Percentiles rank a stretch among this genome's conserved stretches.
These are phyloP conservation scores for Plasmodium gaboni DNA, from an alignment of 169 alveolate species.

Conservation along the genomic window DNA sequence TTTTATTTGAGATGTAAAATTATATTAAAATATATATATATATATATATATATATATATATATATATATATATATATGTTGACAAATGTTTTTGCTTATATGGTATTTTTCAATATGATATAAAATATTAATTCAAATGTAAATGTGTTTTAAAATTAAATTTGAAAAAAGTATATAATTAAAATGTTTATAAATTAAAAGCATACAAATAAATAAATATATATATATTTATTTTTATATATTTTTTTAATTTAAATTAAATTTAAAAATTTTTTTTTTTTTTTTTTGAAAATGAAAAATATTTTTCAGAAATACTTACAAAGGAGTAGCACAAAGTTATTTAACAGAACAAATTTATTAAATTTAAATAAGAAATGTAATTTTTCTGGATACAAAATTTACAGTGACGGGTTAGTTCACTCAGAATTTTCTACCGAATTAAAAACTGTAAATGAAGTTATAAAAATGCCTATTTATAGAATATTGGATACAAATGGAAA, in stretches of 20 bases:
- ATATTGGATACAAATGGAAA: constrained; percentile 85
- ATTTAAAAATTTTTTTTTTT: background rate
- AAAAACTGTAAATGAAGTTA: constrained; percentile 81
- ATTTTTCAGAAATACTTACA: constrained; percentile 24
- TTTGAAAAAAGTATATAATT: no score
- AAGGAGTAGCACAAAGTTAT: background rate
- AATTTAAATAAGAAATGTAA: constrained; percentile 23
- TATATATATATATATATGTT: no score
- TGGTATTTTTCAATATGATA: no score
- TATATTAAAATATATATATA: no score
- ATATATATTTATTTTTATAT: background rate
- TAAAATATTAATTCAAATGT: no score
- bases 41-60: no score
- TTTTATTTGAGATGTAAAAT: no score
- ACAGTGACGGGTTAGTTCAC: constrained; percentile 79
- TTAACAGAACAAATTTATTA: constrained; percentile 9
- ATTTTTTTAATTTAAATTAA: background rate
- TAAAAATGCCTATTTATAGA: constrained; percentile 83
- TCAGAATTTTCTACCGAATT: constrained; percentile 85
- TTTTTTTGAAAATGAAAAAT: constrained; percentile 31
- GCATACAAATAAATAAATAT: background rate
- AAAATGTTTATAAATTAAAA: no score
- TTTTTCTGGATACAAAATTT: constrained; percentile 49
- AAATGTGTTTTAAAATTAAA: no score
- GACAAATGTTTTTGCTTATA: no score